Conservation (phyloP, 1,284 basidiomycete genomes). For the Leucoagaricus sp. region DNA sequence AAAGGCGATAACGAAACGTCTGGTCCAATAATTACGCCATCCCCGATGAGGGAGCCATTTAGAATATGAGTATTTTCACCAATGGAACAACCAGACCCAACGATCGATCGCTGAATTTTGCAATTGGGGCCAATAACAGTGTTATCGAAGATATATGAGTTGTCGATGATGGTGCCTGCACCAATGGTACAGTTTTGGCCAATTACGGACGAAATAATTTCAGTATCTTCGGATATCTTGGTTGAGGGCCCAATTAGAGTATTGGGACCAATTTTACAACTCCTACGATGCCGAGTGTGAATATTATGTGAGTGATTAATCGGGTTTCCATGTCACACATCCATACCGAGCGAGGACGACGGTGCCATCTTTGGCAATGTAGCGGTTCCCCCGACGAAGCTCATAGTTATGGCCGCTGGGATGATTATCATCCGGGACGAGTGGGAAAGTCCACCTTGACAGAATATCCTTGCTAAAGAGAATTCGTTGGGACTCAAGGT, state of each 20-base stretch:
- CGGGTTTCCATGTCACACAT: background rate
- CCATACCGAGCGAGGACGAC: slow-evolving; percentile 75
- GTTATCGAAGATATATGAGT: slow-evolving; percentile 85
- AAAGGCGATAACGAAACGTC: slow-evolving; percentile 71
- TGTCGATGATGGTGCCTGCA: slow-evolving; percentile 57
- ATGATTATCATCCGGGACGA: slow-evolving; percentile 92
- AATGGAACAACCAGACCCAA: slow-evolving; percentile 77
- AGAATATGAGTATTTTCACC: slow-evolving; percentile 65
- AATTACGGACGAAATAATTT: slow-evolving; percentile 73
- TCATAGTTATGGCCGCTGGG: slow-evolving; percentile 83
- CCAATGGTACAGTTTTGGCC: slow-evolving; percentile 76
- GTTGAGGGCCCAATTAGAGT: slow-evolving; percentile 79
- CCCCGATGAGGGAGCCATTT: slow-evolving; percentile 77
- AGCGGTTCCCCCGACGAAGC: slow-evolving; percentile 83
- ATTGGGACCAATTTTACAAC: slow-evolving; percentile 82
- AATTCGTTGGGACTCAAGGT: slow-evolving; percentile 5
- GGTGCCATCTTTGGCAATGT: slow-evolving; percentile 76
- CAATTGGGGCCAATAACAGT: slow-evolving; percentile 79
- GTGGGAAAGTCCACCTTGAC: slow-evolving; percentile 90
- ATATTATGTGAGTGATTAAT: slow-evolving; percentile 1
- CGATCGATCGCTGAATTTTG: slow-evolving; percentile 73
- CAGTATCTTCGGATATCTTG: slow-evolving; percentile 61
- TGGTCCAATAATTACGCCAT: slow-evolving; percentile 79
- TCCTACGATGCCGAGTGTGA: slow-evolving; percentile 41
- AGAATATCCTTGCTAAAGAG: slow-evolving; percentile 84